Evolutionary conservation across 2,329 filamentous ascomycete species (phyloP), one percentile per base, ranked within the genome.

Genomic region (Aspergillus latus): DNA sequence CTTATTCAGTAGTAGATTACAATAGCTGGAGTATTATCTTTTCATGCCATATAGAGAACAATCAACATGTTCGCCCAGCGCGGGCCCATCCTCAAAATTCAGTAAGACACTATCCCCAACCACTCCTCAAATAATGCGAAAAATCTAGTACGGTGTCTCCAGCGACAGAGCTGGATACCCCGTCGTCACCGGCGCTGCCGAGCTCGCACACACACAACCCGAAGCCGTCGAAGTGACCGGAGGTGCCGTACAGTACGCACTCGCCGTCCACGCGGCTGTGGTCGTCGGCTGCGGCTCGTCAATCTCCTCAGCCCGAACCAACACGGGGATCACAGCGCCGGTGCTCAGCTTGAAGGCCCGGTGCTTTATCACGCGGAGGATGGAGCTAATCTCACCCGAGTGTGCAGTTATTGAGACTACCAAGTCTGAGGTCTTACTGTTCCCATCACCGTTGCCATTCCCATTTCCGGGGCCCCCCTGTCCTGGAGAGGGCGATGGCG

Each of bases 361-460:
- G 65, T 82, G 80, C 0, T 75, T 75, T 4, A 77, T 37, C 10
- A 76, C 72, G 0, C 69, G 56, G 59, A 86, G 65, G 36, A 85
- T 66, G 48, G 80, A 80, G 0, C 73, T 73, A 59, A 85, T 84
- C 47, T 81, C 79, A 0, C 83, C 83, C 0, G 81, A 84, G 63
- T 87, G 84, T 28, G 76, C 78, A 0, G 82, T 85, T 15, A 86
- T 71, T 2, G 78, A 81, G 10, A 86, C 70, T 51, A 79, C 81
- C 0, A 75, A 73, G 43, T 71, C 76, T 2, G 21, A 37, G 9
- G 39, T 26, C 21, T 21, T 21, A 21, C 21, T 21, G 21, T 21
- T 21, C 21, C 21, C 21, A 21, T 21, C 21, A 21, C 21, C 21
- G 21, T 5, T 15, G 10, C 66, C 62, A 54, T 81, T 77, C 4